Evolutionary conservation across 495 filamentous ascomycete genomes (phyloP), one percentile per base, ranked within the genome.

Genomic region (Aspergillus homomorphus): DNA sequence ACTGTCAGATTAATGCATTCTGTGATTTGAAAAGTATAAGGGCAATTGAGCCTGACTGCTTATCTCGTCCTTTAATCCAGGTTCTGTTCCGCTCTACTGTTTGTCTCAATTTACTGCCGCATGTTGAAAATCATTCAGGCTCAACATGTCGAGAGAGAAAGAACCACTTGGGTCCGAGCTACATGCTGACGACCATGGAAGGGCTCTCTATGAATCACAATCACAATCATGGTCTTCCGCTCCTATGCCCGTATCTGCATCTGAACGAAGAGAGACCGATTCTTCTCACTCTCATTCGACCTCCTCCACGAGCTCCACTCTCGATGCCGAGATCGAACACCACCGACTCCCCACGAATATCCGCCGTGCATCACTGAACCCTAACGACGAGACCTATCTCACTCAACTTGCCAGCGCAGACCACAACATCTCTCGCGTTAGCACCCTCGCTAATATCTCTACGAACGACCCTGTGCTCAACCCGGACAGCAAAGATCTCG

Each of bases 401-500:
- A 38, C 41, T 43, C 9, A 53, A n/a, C n/a, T 53, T 23, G 51
- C 24, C 26, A 53, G 12, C 14, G 41, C 51, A 12, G 21, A 41
- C 1, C 21, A 43, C 0, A 20, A n/a, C 22, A 41, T 43, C 14
- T 1, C 30, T 24, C 18, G 51, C 3, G 18, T 53, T 19, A 53
- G 8, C 15, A 23, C 23, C 19, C 30, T 53, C 3, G 51, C 51
- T 6, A 43, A 43, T 18, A 53, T 43, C 2, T 43, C 28, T 15
- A 21, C 19, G 19, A 19, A 19, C 16, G 51, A 53, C 28, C 30
- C 30, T 2, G 24, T 19, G 24, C 28, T 53, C 20, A 24, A 53
- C 24, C 51, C 51, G 1, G 51, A 42, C n/a, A 42, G 30, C n/a
- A 22, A 38, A 21, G 51, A 53, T n/a, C 43, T 53, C 28, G 51